Conservation (phyloP, 2,329 filamentous ascomycete species). For the Colletotrichum paranaense region DNA sequence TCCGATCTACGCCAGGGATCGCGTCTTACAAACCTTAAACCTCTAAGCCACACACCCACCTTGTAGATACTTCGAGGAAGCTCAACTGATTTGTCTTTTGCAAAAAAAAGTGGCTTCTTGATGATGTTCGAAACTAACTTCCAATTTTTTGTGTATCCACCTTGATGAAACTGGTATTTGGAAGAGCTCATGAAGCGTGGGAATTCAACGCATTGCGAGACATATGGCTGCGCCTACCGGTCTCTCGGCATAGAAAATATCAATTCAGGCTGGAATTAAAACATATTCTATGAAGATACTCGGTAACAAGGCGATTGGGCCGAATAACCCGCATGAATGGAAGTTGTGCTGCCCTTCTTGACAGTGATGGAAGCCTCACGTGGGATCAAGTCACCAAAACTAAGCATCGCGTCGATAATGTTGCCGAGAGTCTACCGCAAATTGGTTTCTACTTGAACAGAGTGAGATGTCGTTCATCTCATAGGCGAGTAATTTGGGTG, state of each 20-base stretch:
- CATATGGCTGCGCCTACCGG: no score
- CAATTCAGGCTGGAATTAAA: neutral
- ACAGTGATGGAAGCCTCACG: neutral
- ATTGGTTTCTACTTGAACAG: no score
- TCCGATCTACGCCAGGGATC: conserved; percentile 23
- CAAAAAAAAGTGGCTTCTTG: neutral
- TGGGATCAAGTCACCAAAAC: neutral
- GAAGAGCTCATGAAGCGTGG: neutral
- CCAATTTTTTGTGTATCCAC: neutral
- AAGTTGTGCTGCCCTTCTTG: neutral
- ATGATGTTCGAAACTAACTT: no score
- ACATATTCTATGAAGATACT: neutral
- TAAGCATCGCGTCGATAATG: no score
- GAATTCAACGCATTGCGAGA: neutral
- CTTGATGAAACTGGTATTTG: neutral
- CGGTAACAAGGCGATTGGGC: neutral
- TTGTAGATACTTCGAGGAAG: neutral
- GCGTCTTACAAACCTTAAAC: conserved; percentile 19
- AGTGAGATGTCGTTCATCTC: no score
- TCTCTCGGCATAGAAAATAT: neutral
- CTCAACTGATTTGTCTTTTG: neutral
- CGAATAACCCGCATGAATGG: neutral
- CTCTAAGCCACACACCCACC: conserved; percentile 3
- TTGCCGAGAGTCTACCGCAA: no score
- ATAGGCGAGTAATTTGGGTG: neutral